Evolutionary conservation across 2,329 filamentous ascomycete species (phyloP).

Genomic region (Diaporthe velutina): DNA sequence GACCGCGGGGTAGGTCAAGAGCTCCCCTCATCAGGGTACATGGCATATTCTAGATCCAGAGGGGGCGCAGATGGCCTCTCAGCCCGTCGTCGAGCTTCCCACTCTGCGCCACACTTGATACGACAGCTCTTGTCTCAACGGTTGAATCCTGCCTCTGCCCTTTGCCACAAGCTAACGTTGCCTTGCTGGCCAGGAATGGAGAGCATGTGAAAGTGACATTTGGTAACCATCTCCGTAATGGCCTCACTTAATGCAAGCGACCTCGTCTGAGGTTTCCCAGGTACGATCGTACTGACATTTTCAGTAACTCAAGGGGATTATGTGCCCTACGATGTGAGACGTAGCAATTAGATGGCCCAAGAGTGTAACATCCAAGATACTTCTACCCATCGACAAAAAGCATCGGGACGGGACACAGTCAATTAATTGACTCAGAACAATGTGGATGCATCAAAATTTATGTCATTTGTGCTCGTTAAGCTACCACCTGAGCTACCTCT

Average conservation of each 20-base stretch:
- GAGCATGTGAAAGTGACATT: constrained; percentile 17
- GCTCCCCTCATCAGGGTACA: not conserved
- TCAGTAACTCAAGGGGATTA: not conserved
- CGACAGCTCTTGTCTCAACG: constrained; percentile 17
- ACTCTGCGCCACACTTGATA: constrained; percentile 26
- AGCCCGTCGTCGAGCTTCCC: not conserved
- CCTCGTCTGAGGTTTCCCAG: too few species aligned
- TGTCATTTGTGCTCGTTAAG: constrained; percentile 9
- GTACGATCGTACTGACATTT: too few species aligned
- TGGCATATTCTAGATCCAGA: not conserved
- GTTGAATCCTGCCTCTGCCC: constrained; percentile 16
- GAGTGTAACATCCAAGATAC: not conserved
- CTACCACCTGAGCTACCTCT: not conserved
- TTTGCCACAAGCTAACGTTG: constrained; percentile 6
- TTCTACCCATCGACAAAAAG: not conserved
- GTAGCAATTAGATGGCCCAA: not conserved
- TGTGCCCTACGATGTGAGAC: not conserved
- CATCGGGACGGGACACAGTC: too few species aligned
- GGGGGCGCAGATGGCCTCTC: not conserved
- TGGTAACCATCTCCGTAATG: too few species aligned
- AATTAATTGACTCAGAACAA: too few species aligned
- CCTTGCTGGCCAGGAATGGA: not conserved
- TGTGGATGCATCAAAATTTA: not conserved
- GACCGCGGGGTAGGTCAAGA: constrained; percentile 14
- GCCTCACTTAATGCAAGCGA: not conserved